These are phyloP conservation scores for Pleurozium schreberi DNA, from an alignment of 225 moss, liverwort and hornwort genomes.

Conservation along the genomic window DNA sequence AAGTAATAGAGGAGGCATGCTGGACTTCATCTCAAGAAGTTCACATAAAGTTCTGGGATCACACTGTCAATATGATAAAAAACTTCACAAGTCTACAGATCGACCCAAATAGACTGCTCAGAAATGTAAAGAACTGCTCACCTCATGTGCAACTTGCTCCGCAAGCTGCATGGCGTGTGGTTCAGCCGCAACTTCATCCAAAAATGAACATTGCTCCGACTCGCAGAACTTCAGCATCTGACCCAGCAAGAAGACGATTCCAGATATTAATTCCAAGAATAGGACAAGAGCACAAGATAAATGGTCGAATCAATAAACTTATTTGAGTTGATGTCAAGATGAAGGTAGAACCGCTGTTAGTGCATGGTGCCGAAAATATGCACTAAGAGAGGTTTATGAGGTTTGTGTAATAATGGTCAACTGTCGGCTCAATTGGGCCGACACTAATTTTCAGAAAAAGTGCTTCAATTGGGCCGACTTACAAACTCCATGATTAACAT, in stretches of 20 bases:
- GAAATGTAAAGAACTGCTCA: slow-evolving; percentile 1
- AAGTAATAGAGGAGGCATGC: neutral
- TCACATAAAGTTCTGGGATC: neutral
- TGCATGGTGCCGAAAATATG: too few species aligned
- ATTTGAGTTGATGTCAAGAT: neutral
- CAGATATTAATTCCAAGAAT: neutral
- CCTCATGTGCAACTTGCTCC: slow-evolving; percentile 80
- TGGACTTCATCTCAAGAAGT: neutral
- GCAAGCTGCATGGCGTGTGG: slow-evolving; percentile 76
- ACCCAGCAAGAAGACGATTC: neutral
- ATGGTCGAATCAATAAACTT: neutral
- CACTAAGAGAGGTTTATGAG: too few species aligned
- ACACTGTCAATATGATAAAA: neutral
- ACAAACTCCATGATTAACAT: too few species aligned
- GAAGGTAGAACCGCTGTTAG: too few species aligned
- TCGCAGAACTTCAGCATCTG: slow-evolving; percentile 96
- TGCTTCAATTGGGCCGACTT: too few species aligned
- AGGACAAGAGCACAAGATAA: neutral
- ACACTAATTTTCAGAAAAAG: too few species aligned
- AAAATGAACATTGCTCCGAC: slow-evolving; percentile 84
- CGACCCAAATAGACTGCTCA: neutral
- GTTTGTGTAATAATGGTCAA: too few species aligned
- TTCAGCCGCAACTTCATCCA: slow-evolving; percentile 91
- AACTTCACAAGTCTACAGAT: neutral
- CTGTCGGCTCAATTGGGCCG: too few species aligned